Conservation (phyloP, 2,329 filamentous ascomycete genomes). For the Ophiostoma montium region DNA sequence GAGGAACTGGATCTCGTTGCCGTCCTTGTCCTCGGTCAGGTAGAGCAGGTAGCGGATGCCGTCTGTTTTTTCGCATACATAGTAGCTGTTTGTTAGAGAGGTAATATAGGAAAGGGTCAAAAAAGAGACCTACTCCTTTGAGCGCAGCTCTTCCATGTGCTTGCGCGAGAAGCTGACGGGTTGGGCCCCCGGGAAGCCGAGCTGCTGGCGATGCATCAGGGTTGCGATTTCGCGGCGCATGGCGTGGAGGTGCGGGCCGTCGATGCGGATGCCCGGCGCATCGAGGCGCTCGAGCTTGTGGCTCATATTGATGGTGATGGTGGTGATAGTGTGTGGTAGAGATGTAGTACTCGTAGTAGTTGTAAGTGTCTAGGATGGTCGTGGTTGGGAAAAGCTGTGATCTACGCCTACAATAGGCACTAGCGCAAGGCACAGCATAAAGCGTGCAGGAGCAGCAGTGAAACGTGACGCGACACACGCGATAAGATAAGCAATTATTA, state of each 20-base stretch:
- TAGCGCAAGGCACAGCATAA: too few relatives aligned
- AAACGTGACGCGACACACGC: too few relatives aligned
- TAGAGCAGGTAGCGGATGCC: slow-evolving; percentile 93
- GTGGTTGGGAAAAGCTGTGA: too few relatives aligned
- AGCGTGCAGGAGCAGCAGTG: too few relatives aligned
- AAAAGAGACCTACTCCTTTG: slow-evolving; percentile 48
- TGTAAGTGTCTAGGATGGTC: too few relatives aligned
- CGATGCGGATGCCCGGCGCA: slow-evolving; percentile 51
- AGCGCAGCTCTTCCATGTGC: slow-evolving; percentile 70
- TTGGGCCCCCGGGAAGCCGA: slow-evolving; percentile 76
- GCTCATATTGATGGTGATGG: slow-evolving; percentile 1
- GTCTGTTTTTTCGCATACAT: slow-evolving; percentile 96
- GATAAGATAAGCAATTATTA: too few relatives aligned
- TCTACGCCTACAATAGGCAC: too few relatives aligned
- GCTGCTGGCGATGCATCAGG: slow-evolving; percentile 55
- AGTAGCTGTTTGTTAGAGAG: slow-evolving; percentile 48
- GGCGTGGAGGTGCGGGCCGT: slow-evolving; percentile 37
- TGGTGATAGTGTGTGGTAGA: neutral
- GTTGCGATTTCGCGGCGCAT: slow-evolving; percentile 60
- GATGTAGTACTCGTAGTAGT: too few relatives aligned
- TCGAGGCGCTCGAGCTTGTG: slow-evolving; percentile 34
- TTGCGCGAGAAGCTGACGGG: slow-evolving; percentile 79
- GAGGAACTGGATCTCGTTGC: slow-evolving; percentile 65
- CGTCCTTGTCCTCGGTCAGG: slow-evolving; percentile 51
- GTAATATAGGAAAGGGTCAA: neutral